Evolutionary conservation across 345 rosid genomes (phyloP), one percentile per base, ranked within the genome.

Genomic region (Alliaria petiolata): DNA sequence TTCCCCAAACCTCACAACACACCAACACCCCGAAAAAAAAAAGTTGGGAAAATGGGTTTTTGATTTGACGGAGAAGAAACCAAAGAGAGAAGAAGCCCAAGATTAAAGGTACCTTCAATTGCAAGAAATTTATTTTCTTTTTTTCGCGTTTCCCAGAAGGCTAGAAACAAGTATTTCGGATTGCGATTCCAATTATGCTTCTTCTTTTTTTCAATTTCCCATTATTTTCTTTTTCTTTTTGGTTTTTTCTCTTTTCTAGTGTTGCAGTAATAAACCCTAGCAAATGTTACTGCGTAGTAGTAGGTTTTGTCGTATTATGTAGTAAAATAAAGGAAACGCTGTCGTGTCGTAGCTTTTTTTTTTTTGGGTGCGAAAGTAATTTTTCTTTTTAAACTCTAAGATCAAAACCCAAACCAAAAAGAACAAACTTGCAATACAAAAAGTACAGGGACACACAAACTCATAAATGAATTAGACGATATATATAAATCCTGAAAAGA

Each of bases 111-210:
- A 72, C 83, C 96, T 89, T 89, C 90, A 51, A 89, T 85, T 79
- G 88, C 96, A 89, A 89, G 92, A 81, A 89, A 89, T 84, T 84
- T 84, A 39, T 36, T 58, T 35, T n/a, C n/a, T n/a, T 20, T 31
- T 59, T 66, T 76, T 58, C 26, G 67, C 65, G 67, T 56, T 54
- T 58, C 62, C 28, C 9, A 39, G 20, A 68, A 16, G 31, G 17
- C 53, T n/a, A 43, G 19, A 56, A 63, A 46, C 44, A 16, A 56
- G 34, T 49, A 17, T 35, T 60, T 44, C 42, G 49, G 67, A 60
- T 52, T 66, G 52, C 46, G 69, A 64, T 65, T 76, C 65, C 79
- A 33, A 16, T 70, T 60, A 22, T 22, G 25, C 25, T 22, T n/a
- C n/a, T 64, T 20, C 60, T 47, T 73, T 28, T 20, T 40, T 59